These are phyloP conservation scores for Aspergillus glaucus DNA, from an alignment of 2,329 filamentous ascomycete species.

Conservation along the genomic window DNA sequence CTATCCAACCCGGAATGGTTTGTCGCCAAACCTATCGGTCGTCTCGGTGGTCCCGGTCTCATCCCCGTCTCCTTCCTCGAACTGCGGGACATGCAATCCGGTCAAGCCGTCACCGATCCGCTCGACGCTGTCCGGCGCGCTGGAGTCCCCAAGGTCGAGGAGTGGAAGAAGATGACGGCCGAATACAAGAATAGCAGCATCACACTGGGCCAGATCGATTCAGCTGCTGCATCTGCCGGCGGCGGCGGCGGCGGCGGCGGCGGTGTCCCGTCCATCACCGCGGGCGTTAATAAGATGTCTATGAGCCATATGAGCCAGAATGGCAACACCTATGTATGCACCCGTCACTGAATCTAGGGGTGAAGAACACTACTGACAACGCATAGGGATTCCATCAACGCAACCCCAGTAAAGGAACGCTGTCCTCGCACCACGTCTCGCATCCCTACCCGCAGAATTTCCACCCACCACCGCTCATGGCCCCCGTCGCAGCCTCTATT, in stretches of 20 bases:
- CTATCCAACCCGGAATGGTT: conserved; percentile 99
- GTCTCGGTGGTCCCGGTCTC: conserved; percentile 87
- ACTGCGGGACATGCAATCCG: conserved; percentile 87
- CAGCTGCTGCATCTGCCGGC: conserved; percentile 7
- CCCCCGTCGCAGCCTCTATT: conserved; percentile 76
- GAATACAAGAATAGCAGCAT: conserved; percentile 99
- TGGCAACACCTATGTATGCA: conserved; percentile 45
- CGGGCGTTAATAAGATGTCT: conserved; percentile 73
- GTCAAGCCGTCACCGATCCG: conserved; percentile 73
- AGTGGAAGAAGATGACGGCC: conserved; percentile 99
- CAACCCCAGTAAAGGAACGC: conserved; percentile 31
- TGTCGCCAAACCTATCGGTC: conserved; percentile 96
- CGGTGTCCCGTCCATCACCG: conserved; percentile 54
- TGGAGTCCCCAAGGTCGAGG: conserved; percentile 88
- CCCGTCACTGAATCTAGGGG: neutral
- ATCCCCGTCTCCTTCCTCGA: conserved; percentile 97
- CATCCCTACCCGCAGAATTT: conserved; percentile 43
- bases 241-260: neutral
- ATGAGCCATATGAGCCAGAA: conserved; percentile 53
- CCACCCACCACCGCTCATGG: conserved; percentile 52
- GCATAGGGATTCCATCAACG: conserved; percentile 32
- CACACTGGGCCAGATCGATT: conserved; percentile 82
- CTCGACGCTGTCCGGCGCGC: conserved; percentile 79
- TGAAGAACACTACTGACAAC: neutral
- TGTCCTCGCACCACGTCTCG: conserved; percentile 30